Percentiles rank a stretch among this genome's conserved stretches.
phyloP scores from a whole-genome alignment of 2,329 filamentous ascomycete genomes.

The Colletotrichum zoysiae region DNA sequence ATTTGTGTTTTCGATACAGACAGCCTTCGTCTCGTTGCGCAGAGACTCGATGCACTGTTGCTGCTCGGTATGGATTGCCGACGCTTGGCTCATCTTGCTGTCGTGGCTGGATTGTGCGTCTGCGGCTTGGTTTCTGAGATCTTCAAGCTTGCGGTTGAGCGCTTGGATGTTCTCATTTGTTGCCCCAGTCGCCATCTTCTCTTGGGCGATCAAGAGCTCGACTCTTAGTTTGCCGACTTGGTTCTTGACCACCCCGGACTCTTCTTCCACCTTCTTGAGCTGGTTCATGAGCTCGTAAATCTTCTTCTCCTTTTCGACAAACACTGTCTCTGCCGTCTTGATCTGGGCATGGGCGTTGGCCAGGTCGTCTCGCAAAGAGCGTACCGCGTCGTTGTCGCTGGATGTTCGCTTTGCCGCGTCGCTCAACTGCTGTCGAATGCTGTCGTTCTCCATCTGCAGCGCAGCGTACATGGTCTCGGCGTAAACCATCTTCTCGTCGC shows the following conservation, averaged over 20 bases:
- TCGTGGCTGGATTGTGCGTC: neutral
- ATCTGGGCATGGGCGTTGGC: neutral
- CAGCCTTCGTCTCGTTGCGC: neutral
- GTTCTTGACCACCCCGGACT: neutral
- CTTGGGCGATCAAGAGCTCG: neutral
- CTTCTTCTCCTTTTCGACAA: neutral
- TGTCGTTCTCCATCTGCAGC: neutral
- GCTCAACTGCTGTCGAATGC: neutral
- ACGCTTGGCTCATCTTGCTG: constrained; percentile 1
- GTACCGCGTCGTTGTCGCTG: neutral
- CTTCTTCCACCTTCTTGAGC: neutral
- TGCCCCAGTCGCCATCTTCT: neutral
- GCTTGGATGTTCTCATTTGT: neutral
- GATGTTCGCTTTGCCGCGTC: neutral
- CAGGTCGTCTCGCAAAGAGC: neutral
- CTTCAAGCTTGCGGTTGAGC: neutral
- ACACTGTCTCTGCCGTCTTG: neutral
- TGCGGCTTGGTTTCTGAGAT: neutral
- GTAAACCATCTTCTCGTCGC: neutral
- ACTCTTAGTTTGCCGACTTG: neutral
- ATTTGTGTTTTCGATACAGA: neutral
- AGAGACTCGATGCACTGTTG: neutral
- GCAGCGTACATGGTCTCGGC: neutral
- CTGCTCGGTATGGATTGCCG: neutral
- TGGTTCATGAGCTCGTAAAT: neutral